These are phyloP conservation scores for Boletus vinaceobasis DNA, from an alignment of 768 basidiomycete genomes.

Conservation along the genomic window DNA sequence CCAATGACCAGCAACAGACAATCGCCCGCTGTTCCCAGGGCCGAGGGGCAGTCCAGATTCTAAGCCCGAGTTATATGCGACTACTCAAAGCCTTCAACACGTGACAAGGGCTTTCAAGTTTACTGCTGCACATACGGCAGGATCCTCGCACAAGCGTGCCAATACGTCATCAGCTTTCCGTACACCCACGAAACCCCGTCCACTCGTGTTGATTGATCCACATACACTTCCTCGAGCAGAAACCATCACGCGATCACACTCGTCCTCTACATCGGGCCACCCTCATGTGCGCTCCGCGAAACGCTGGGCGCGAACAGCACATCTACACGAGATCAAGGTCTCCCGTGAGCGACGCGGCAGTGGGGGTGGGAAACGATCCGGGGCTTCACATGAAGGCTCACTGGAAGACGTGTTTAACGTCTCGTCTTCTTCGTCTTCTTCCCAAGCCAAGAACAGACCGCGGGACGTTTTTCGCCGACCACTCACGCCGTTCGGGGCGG, in stretches of 20 bases:
- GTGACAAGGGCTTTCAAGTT: background rate
- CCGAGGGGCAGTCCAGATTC: background rate
- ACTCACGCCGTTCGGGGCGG: slow-evolving; percentile 6
- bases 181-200: slow-evolving; percentile 22
- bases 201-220: slow-evolving; percentile 17
- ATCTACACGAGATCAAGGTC: slow-evolving; percentile 59
- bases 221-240: slow-evolving; percentile 21
- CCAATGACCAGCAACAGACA: background rate
- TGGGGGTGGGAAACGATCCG: slow-evolving; percentile 4
- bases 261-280: slow-evolving; percentile 19
- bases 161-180: slow-evolving; percentile 10
- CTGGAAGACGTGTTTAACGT: slow-evolving; percentile 18
- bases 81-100: background rate
- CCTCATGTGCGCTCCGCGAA: slow-evolving; percentile 37
- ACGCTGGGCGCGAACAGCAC: slow-evolving; percentile 62
- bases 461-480: slow-evolving; percentile 2
- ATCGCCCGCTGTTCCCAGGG: background rate
- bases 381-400: background rate
- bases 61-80: background rate
- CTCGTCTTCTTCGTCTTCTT: background rate
- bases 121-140: background rate
- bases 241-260: slow-evolving; percentile 20
- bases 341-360: slow-evolving; percentile 11
- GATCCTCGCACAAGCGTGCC: slow-evolving; percentile 8
- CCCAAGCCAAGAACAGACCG: background rate